Base-by-base conservation (phyloP, 768 basidiomycete genomes). In the Lentinus brumalis region DNA sequence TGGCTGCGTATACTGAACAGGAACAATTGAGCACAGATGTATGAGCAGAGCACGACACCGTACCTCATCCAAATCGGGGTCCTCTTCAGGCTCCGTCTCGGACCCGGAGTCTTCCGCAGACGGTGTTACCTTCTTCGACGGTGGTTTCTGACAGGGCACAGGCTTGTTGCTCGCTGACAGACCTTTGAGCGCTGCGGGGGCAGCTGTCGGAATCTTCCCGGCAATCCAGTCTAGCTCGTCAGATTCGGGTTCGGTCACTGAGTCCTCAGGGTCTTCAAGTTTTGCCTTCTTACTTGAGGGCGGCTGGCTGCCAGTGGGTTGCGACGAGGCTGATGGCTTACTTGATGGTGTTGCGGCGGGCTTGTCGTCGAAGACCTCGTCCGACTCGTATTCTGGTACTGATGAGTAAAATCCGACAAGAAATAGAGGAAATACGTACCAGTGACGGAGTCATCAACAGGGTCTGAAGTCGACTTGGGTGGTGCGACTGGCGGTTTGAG, bases 181-280 rank as follows among this genome's bases (percentile, higher is more conserved):
- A 49, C 46, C 46, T 26, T 18, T 18, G 29, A 21, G 10, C 12
- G 21, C 1, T 30, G 10, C 21, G 6, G 46, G 10, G 4, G 46
- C 29, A 9, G 46, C 26, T 26, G 42, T 16, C 15, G 46, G 4
- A 26, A 4, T 10, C 6, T 29, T 26, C 12, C 26, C 46, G 6
- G 26, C 46, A 9, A 49, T 29, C 50, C 60, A 61, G 18, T 35
- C 39, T 4, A 40, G 47, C 12, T 62, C 66, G 18, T 77, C 77
- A 38, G 78, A 75, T 55, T 79, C 79, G 5, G 83, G 72, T 65
- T 87, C 81, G 15, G 83, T 82, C 18, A 73, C 78, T 1, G 57
- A 60, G 4, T 60, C 55, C 10, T 59, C 64, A 44, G 45, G n/a
- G 15, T 42, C 12, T 16, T 41, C 50, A 40, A 58, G 41, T 21